Evolutionary conservation across 78 protist species (phyloP).

Genomic region (Emiliania huxleyi): DNA sequence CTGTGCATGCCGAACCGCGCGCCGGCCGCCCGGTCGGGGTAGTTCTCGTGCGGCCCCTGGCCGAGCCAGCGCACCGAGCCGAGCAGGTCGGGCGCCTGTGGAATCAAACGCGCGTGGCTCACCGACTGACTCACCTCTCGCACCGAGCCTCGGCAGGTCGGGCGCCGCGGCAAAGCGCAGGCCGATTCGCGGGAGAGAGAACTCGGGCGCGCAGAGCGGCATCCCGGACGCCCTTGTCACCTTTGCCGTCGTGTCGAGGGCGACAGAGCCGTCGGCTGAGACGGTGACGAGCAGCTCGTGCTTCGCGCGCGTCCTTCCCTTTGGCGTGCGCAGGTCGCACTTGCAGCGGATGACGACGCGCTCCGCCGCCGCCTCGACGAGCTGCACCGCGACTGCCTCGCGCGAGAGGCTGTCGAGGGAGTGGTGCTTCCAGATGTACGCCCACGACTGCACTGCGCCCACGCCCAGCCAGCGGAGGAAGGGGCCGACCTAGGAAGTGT

Average conservation of each 20-base stretch:
- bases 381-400: neutral
- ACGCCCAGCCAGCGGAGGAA: neutral
- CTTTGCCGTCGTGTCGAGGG: neutral
- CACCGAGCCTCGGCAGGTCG: no score
- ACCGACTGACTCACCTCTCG: no score
- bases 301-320: neutral
- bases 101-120: neutral
- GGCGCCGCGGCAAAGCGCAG: neutral
- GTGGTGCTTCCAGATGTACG: neutral
- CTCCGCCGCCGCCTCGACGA: neutral
- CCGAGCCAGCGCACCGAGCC: neutral
- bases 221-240: no score
- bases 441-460: neutral
- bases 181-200: neutral
- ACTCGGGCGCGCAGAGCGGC: neutral
- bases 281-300: neutral
- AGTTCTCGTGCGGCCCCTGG: conserved; percentile 42
- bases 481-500: neutral
- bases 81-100: neutral
- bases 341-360: neutral
- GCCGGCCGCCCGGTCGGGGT: neutral
- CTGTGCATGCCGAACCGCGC: neutral
- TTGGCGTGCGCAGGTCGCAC: neutral
- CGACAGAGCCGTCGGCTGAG: neutral
- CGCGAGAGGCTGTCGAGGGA: neutral